Percentiles rank a stretch among this genome's conserved stretches.
phyloP scores from a whole-genome alignment of 345 rosid genomes.

The Syzygium aromaticum region DNA sequence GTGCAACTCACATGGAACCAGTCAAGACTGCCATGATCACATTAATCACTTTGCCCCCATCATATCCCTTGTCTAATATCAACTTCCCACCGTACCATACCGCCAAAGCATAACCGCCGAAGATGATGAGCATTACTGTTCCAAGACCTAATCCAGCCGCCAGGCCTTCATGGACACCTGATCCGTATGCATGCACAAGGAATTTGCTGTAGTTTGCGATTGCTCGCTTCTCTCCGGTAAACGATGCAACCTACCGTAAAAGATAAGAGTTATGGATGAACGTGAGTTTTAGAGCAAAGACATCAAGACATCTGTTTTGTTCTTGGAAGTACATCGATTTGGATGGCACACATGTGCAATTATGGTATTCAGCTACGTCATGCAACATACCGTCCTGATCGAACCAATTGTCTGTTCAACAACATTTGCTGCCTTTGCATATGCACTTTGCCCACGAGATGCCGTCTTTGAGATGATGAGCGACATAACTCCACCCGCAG shows the following conservation, averaged over 20 bases:
- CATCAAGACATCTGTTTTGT: not conserved
- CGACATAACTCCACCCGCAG: slow-evolving; percentile 54
- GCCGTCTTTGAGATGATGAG: slow-evolving; percentile 44
- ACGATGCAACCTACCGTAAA: slow-evolving; percentile 71
- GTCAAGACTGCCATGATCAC: slow-evolving; percentile 64
- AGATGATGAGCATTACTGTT: slow-evolving; percentile 22
- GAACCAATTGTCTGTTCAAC: slow-evolving; percentile 80
- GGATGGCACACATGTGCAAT: not conserved
- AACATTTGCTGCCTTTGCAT: slow-evolving; percentile 57
- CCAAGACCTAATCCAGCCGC: slow-evolving; percentile 66
- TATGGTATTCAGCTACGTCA: not conserved
- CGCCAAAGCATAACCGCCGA: slow-evolving; percentile 52
- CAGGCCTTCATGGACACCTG: slow-evolving; percentile 55
- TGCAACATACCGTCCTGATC: slow-evolving; percentile 67
- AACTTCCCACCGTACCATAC: slow-evolving; percentile 74
- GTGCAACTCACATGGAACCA: slow-evolving; percentile 59
- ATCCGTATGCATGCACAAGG: slow-evolving; percentile 51
- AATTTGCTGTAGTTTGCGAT: slow-evolving; percentile 41
- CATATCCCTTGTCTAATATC: slow-evolving; percentile 58
- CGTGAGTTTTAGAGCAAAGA: slow-evolving; percentile 37
- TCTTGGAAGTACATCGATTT: not conserved
- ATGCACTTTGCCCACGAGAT: slow-evolving; percentile 53
- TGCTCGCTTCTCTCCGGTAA: slow-evolving; percentile 84
- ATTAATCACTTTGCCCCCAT: slow-evolving; percentile 57
- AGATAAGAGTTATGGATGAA: slow-evolving; percentile 28